A percentile compares a stretch with the other conserved stretches of the same genome.
These are phyloP conservation scores for Penium margaritaceum DNA, from an alignment of 139 green algal species.

Conservation along the genomic window DNA sequence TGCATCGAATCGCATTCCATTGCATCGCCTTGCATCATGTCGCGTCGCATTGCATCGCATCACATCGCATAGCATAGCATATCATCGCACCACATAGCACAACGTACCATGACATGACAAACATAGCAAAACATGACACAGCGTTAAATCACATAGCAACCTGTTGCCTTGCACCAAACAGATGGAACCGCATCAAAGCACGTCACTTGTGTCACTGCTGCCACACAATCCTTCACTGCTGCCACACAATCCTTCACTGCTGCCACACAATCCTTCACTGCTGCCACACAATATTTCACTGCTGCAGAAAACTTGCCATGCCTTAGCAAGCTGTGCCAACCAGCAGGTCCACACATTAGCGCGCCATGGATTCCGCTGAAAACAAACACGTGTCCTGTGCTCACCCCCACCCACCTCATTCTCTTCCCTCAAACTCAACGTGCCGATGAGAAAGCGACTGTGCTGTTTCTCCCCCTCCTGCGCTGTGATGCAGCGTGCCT, in stretches of 20 bases:
- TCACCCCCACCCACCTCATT: constrained; percentile 8
- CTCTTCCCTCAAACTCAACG: not conserved
- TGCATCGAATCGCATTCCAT: no score
- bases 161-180: no score
- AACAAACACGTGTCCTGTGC: not conserved
- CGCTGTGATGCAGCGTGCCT: no score
- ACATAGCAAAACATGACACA: not conserved
- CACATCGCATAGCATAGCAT: no score
- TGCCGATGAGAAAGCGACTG: not conserved
- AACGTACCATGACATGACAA: not conserved
- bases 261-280: no score
- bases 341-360: not conserved
- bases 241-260: no score
- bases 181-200: no score
- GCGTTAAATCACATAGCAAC: not conserved
- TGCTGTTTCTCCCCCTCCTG: no score
- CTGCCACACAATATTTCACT: not conserved
- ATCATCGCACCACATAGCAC: constrained; percentile 25
- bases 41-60: no score
- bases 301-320: not conserved
- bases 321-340: not conserved
- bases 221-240: no score
- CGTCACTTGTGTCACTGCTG: no score
- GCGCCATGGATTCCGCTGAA: not conserved
- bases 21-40: no score